Percentiles rank a stretch among this genome's conserved stretches.
Evolutionary conservation across 306 rosid genomes (phyloP).

Genomic region (Corylus avellana): DNA sequence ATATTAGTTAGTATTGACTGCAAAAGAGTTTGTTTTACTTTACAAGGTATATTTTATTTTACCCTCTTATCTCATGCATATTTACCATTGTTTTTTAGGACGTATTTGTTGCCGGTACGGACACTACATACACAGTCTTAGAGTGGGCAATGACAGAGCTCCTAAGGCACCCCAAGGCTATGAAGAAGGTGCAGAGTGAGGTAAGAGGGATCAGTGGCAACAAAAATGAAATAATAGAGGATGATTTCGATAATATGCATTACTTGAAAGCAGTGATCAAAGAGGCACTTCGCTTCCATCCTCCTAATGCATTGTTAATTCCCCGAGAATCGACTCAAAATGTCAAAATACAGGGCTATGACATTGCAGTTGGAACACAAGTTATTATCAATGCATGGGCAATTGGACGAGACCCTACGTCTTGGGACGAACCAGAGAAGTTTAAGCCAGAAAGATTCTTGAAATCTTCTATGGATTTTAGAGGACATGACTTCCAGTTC

Average conservation of each 20-base stretch:
- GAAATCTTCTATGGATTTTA: constrained; percentile 18
- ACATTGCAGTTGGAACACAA: neutral
- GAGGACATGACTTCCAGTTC: constrained; percentile 34
- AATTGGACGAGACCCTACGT: constrained; percentile 39
- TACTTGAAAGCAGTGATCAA: constrained; percentile 52
- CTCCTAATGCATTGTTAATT: constrained; percentile 43
- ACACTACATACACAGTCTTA: constrained; percentile 39
- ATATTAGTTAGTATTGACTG: too few species aligned
- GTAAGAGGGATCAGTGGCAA: constrained; percentile 14
- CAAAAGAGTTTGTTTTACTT: neutral
- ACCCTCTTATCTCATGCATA: neutral
- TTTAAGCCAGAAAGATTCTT: constrained; percentile 46
- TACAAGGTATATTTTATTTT: neutral
- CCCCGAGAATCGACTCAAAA: constrained; percentile 37
- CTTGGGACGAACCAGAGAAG: constrained; percentile 40
- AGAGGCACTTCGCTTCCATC: constrained; percentile 44
- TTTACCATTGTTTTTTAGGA: neutral
- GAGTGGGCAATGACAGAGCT: constrained; percentile 60
- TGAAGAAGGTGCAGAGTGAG: constrained; percentile 44
- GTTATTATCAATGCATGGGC: constrained; percentile 42
- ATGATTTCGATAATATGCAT: constrained; percentile 36
- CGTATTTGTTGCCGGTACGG: constrained; percentile 37
- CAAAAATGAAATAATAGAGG: constrained; percentile 29
- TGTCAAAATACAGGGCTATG: constrained; percentile 10
- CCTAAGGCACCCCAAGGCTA: constrained; percentile 37